Base-by-base conservation (phyloP, 73 alveolate species). In the Blepharisma japonicum region DNA sequence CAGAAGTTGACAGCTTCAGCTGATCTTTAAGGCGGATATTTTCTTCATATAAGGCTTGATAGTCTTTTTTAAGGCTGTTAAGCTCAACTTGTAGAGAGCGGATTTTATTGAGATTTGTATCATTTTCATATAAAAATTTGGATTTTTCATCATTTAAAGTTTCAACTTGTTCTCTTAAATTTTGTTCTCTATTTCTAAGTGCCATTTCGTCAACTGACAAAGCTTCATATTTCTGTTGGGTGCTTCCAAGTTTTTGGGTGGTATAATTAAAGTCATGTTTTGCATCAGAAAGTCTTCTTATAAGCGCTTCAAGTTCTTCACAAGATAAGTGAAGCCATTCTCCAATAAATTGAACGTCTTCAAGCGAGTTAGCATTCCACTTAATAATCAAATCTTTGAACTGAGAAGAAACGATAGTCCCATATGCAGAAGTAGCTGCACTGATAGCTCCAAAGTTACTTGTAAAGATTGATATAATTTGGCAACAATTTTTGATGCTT, bases 141-240 rank as follows among this genome's bases (percentile, higher is more conserved):
- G 11, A 11, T 70, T 70, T 70, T 38, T 70, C 80, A 14, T 9
- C 3, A 39, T 8, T 38, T 18, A 70, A 45, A 14, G 71, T 5
- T 0, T 0, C 80, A 1, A 70, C 25, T 45, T 70, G 68, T 5
- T 14, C 39, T 25, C 66, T 70, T n/a, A 70, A 45, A 39, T 21
- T 45, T 70, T 54, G 11, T 70, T 70, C 80, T 45, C 80, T 23
- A n/a, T 70, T 54, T 5, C 80, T 70, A 7, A 70, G n/a, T 18
- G 68, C 70, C 32, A n/a, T 45, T 45, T 70, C 80, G 5, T 47
- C 80, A 61, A 61, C 18, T 8, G 47, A 20, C 11, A 61, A 25
- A 20, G 47, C 46, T 1, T 61, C 74, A 20, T 14, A 25, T 61
- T 25, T 14, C 14, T 61, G 74, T 4, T 61, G 74, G 0, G 50